Conservation (phyloP, 306 rosid species). For the Pachyrhizus erosus region DNA sequence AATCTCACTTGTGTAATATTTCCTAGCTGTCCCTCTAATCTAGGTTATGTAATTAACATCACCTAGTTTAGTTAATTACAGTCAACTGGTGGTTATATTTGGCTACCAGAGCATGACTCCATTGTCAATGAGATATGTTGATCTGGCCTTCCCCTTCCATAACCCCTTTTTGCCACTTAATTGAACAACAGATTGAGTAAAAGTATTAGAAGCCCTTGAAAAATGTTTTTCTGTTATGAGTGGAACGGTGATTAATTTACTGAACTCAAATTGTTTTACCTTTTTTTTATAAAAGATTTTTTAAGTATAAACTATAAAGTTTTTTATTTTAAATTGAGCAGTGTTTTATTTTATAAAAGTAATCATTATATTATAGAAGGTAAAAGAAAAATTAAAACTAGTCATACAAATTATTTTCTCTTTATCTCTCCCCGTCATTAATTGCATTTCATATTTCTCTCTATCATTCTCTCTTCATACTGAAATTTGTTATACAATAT, state of each 20-base stretch:
- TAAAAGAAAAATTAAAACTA: too few relatives aligned
- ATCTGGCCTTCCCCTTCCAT: conserved; percentile 39
- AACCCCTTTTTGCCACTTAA: conserved; percentile 35
- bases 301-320: not conserved
- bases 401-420: too few relatives aligned
- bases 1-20: conserved; percentile 35
- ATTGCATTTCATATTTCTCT: too few relatives aligned
- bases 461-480: too few relatives aligned
- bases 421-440: too few relatives aligned
- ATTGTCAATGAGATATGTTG: conserved; percentile 20
- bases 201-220: conserved; percentile 24
- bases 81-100: conserved; percentile 31
- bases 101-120: not conserved
- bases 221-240: conserved; percentile 41
- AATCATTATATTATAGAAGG: too few relatives aligned
- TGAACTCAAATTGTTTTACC: conserved; percentile 27
- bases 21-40: conserved; percentile 16
- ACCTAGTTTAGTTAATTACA: conserved; percentile 18
- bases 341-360: too few relatives aligned
- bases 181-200: conserved; percentile 41
- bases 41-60: conserved; percentile 2
- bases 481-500: too few relatives aligned
- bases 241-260: conserved; percentile 29
- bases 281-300: not conserved
- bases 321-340: too few relatives aligned